Conservation (phyloP, 2,329 filamentous ascomycete species). For the Tolypocladium sp. region DNA sequence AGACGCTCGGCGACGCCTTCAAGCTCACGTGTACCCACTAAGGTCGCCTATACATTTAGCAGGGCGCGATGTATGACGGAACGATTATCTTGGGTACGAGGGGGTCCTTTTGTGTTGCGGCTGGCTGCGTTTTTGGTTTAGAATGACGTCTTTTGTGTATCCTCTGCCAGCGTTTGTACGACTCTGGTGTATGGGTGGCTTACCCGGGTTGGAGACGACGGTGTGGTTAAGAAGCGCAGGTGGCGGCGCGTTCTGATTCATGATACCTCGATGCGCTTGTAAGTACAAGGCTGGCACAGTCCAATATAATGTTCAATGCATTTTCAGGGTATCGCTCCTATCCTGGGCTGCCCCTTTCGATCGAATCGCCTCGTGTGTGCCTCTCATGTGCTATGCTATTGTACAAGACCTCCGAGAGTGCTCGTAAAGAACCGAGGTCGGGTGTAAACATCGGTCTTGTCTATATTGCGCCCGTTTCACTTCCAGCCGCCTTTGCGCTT, state of each 20-base stretch:
- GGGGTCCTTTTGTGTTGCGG: not conserved
- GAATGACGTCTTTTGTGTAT: not conserved
- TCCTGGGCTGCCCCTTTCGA: not conserved
- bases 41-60: not conserved
- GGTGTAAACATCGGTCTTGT: not conserved
- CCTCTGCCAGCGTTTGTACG: not conserved
- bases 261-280: slow-evolving; percentile 20
- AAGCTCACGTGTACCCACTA: slow-evolving; percentile 14
- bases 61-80: not conserved
- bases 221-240: slow-evolving; percentile 2
- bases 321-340: not conserved
- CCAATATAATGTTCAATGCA: slow-evolving; percentile 9
- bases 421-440: not conserved
- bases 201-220: not conserved
- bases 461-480: slow-evolving; percentile 2
- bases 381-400: no score
- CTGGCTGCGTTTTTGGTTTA: not conserved
- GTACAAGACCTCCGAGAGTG: not conserved
- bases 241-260: slow-evolving; percentile 16
- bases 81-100: not conserved
- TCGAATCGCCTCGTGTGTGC: not conserved
- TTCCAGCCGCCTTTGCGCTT: slow-evolving; percentile 26
- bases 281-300: slow-evolving; percentile 7
- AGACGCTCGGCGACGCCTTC: slow-evolving; percentile 13
- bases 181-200: not conserved